A percentile compares a stretch with the other conserved stretches of the same genome.
Conservation (phyloP, 495 filamentous ascomycete genomes). For the Neurospora tetraspora region DNA sequence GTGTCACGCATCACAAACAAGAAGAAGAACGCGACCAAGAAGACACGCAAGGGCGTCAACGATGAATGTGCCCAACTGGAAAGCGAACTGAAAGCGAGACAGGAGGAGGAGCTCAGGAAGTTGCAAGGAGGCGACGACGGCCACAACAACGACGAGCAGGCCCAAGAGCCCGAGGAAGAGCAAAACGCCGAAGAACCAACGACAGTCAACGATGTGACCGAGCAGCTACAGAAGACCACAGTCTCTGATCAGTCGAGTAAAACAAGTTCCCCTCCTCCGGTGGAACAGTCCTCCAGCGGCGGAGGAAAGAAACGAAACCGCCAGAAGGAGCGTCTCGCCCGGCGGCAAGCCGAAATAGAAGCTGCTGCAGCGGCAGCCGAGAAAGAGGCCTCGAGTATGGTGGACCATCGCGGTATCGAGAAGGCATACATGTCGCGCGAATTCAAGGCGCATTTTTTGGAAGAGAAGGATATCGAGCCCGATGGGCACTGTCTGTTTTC, state of each 20-base stretch:
- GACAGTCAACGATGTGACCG: constrained; percentile 5
- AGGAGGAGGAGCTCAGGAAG: constrained; percentile 53
- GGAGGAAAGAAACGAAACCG: constrained; percentile 69
- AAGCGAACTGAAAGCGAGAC: constrained; percentile 53
- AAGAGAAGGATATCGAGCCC: constrained; percentile 70
- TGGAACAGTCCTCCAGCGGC: constrained; percentile 3
- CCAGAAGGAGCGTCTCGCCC: constrained; percentile 81
- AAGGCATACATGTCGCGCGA: constrained; percentile 53
- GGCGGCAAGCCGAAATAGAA: constrained; percentile 74
- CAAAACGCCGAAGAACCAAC: not conserved
- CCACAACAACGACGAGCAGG: not conserved
- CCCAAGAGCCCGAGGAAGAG: not conserved
- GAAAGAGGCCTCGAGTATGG: constrained; percentile 62
- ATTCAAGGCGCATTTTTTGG: constrained; percentile 52
- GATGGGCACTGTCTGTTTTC: constrained; percentile 97
- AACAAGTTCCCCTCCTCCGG: not conserved
- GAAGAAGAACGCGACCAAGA: constrained; percentile 92
- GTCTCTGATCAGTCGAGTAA: not conserved
- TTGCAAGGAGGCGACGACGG: constrained; percentile 32
- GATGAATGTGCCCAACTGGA: constrained; percentile 74
- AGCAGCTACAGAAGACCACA: constrained; percentile 13
- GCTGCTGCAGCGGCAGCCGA: constrained; percentile 56
- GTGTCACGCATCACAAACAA: constrained; percentile 79
- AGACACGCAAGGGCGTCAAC: constrained; percentile 82
- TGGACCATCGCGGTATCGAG: constrained; percentile 66